A percentile compares a stretch with the other conserved stretches of the same genome.
Evolutionary conservation across 192 early-diverging fungal species (phyloP).

Genomic region (Podila epigama): DNA sequence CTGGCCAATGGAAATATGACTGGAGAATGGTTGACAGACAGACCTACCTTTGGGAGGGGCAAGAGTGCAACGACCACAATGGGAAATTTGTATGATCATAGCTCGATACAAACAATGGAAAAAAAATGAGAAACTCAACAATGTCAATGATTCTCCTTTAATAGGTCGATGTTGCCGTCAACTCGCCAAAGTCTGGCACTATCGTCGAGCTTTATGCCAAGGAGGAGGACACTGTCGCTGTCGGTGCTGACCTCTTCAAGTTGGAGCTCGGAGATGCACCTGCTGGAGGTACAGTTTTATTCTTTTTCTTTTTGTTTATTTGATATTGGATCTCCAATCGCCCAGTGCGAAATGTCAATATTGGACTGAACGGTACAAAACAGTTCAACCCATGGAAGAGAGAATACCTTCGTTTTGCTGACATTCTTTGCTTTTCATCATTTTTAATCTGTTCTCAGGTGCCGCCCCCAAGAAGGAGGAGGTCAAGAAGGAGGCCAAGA

Average conservation of each 20-base stretch:
- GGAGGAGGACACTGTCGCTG: constrained; percentile 90
- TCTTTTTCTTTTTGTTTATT: neutral
- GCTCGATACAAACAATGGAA: neutral
- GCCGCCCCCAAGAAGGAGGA: constrained; percentile 54
- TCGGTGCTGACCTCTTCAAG: constrained; percentile 93
- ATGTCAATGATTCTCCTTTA: neutral
- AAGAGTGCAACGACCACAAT: no score
- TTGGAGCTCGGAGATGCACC: constrained; percentile 81
- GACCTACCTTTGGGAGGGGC: no score
- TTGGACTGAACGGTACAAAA: neutral
- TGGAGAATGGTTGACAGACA: no score
- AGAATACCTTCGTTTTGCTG: neutral
- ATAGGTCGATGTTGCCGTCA: constrained; percentile 97
- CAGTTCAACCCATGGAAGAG: neutral
- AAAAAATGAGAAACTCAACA: neutral
- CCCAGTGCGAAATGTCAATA: neutral
- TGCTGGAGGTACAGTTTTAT: constrained; percentile 53
- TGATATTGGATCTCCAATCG: neutral
- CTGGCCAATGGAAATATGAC: no score
- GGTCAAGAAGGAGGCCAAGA: constrained; percentile 53
- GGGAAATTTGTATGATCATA: no score
- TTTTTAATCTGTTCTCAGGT: constrained; percentile 1
- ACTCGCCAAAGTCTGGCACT: constrained; percentile 92
- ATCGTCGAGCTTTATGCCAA: constrained; percentile 82
- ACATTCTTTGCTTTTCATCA: no score